Percentiles rank a stretch among this genome's conserved stretches.
These are phyloP conservation scores for Dionaea muscipula DNA, from an alignment of 179 eudicot genomes.

Conservation along the genomic window DNA sequence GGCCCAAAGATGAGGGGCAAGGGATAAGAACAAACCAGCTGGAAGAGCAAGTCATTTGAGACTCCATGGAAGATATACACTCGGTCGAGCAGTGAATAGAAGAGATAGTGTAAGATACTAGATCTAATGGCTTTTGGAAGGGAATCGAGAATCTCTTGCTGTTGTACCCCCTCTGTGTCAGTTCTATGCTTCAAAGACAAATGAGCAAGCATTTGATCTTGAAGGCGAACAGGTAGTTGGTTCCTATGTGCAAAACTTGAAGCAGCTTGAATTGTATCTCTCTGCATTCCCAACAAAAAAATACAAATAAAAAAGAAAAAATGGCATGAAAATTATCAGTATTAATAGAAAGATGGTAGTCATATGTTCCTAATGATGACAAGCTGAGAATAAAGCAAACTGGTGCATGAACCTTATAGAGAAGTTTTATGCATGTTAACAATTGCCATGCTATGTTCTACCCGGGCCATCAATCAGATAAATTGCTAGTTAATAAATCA, in stretches of 20 bases:
- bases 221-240: constrained; percentile 44
- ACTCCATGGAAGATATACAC: constrained; percentile 61
- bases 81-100: constrained; percentile 46
- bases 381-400: not conserved
- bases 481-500: no score
- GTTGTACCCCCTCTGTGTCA: constrained; percentile 73
- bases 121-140: constrained; percentile 75
- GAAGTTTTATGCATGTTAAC: no score
- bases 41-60: constrained; percentile 73
- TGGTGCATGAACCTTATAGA: not conserved
- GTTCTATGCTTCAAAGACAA: constrained; percentile 54
- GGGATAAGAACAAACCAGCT: constrained; percentile 38
- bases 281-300: constrained; percentile 25
- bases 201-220: constrained; percentile 81
- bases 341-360: not conserved
- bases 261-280: constrained; percentile 68
- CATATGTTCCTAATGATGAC: not conserved
- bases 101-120: constrained; percentile 50
- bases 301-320: constrained; percentile 2
- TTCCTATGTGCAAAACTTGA: constrained; percentile 64
- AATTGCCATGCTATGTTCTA: no score
- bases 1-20: not conserved
- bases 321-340: not conserved
- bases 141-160: constrained; percentile 57
- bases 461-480: no score